Evolutionary conservation across 2,329 filamentous ascomycete genomes (phyloP).

Genomic region (Neonectria coccinea): DNA sequence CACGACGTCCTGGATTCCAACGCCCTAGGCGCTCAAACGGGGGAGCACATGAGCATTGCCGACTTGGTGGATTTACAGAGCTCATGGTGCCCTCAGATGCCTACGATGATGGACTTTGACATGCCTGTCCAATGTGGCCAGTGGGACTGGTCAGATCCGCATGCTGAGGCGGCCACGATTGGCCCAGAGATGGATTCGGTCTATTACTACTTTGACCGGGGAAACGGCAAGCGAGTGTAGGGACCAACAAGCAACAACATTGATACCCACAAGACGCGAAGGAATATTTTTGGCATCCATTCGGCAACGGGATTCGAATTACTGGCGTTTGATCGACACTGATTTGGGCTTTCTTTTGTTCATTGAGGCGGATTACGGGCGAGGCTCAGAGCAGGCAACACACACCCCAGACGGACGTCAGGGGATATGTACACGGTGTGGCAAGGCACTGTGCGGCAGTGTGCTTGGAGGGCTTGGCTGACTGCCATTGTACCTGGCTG

Average conservation of each 20-base stretch:
- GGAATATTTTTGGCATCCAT: neutral
- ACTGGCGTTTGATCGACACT: neutral
- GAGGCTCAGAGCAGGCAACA: slow-evolving; percentile 22
- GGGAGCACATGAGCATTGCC: slow-evolving; percentile 41
- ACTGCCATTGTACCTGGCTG: neutral
- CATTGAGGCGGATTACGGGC: slow-evolving; percentile 2
- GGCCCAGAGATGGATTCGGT: slow-evolving; percentile 39
- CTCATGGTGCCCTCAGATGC: slow-evolving; percentile 47
- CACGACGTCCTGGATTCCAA: slow-evolving; percentile 37
- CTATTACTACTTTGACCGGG: slow-evolving; percentile 30
- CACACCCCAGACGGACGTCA: slow-evolving; percentile 5
- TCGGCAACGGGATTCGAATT: slow-evolving; percentile 13
- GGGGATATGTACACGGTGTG: slow-evolving; percentile 23
- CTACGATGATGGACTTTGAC: slow-evolving; percentile 48
- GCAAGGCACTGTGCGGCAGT: slow-evolving; percentile 16
- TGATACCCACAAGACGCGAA: neutral
- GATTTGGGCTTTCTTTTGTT: neutral
- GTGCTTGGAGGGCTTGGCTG: neutral
- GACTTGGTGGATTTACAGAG: slow-evolving; percentile 42
- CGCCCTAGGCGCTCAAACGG: slow-evolving; percentile 29
- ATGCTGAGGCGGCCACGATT: slow-evolving; percentile 33
- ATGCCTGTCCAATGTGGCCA: slow-evolving; percentile 41
- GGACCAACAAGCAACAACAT: neutral
- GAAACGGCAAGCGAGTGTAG: slow-evolving; percentile 22
- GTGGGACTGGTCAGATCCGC: slow-evolving; percentile 47